These are phyloP conservation scores for Ophiognomonia clavigignenti-juglandacearum DNA, from an alignment of 2,329 filamentous ascomycete genomes.

Conservation along the genomic window DNA sequence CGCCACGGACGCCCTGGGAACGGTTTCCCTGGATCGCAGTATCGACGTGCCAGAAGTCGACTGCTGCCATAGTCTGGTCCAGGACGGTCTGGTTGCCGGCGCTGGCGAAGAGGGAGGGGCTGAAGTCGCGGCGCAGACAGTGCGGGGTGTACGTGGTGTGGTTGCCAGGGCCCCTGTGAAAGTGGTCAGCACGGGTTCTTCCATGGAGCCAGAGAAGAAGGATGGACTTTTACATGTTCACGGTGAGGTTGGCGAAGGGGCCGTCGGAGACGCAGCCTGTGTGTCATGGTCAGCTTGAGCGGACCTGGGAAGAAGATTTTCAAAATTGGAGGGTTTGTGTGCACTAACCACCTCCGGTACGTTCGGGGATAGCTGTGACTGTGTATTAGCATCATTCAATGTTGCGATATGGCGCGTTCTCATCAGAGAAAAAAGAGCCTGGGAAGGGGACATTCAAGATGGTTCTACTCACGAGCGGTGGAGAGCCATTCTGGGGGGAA, in stretches of 20 bases:
- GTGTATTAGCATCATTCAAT: no score
- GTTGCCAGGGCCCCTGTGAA: conserved; percentile 1
- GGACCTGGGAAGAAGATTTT: not conserved
- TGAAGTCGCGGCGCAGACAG: conserved; percentile 3
- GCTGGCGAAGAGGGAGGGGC: conserved; percentile 11
- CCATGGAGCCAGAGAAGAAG: not conserved
- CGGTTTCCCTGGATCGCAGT: conserved; percentile 12
- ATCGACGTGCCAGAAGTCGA: conserved; percentile 16
- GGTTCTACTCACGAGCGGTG: no score
- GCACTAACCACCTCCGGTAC: conserved; percentile 21
- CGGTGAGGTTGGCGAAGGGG: conserved; percentile 27
- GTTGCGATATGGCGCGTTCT: no score
- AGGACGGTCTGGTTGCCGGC: conserved; percentile 15
- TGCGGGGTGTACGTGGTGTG: not conserved
- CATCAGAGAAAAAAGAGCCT: no score
- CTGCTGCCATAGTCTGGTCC: conserved; percentile 6
- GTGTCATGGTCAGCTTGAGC: not conserved
- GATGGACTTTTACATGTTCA: conserved; percentile 17
- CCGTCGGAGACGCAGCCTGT: conserved; percentile 27
- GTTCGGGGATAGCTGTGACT: conserved; percentile 19
- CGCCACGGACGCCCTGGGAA: conserved; percentile 5
- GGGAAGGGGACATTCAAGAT: no score
- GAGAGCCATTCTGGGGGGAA: conserved; percentile 16
- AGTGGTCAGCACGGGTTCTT: not conserved
- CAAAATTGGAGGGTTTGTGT: not conserved